Evolutionary conservation across 768 basidiomycete genomes (phyloP), one percentile per base, ranked within the genome.

Genomic region (Naganishia vishniacii): DNA sequence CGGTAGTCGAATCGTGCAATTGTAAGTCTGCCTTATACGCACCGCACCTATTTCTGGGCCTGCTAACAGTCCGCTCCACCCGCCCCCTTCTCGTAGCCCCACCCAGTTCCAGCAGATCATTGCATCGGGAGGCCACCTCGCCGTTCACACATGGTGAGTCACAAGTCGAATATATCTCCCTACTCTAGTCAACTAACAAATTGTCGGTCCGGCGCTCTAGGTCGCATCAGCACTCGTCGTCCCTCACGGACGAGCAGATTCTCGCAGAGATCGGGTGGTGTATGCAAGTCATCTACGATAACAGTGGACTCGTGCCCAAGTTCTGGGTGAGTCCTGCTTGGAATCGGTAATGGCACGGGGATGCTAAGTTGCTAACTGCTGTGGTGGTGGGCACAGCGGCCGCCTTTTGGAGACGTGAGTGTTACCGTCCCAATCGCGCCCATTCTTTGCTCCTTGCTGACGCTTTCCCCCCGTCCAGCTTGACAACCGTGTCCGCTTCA

Each of bases 251-350:
- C 75, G 76, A 80, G 56, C 81, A 86, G 31, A 76, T 91, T 46
- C 66, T 92, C 32, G 88, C 81, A 13, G 84, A 89, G 81, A 80
- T 92, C 63, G 90, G 89, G 11, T 91, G 86, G 85, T 84, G 88
- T 3, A 82, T 87, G 79, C 83, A 85, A 74, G 77, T 92, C 66
- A 87, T 92, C 65, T 84, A 85, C 69, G 62, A 91, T 73, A 89
- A 86, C 7, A 87, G 87, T 40, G 93, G 93, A 4, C 82, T 80
- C 12, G 72, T 85, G 16, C 83, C 86, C 13, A 78, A 79, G 53
- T 92, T 81, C 80, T 94, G 91, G 91, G 89, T 32, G 42, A 44
- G 42, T 44, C n/a, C 42, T n/a, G n/a, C n/a, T n/a, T n/a, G n/a
- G n/a, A n/a, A n/a, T n/a, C n/a, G n/a, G n/a, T n/a, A n/a, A n/a